Conservation (phyloP, 495 filamentous ascomycete genomes). For the Aspergillus haitiensis region DNA sequence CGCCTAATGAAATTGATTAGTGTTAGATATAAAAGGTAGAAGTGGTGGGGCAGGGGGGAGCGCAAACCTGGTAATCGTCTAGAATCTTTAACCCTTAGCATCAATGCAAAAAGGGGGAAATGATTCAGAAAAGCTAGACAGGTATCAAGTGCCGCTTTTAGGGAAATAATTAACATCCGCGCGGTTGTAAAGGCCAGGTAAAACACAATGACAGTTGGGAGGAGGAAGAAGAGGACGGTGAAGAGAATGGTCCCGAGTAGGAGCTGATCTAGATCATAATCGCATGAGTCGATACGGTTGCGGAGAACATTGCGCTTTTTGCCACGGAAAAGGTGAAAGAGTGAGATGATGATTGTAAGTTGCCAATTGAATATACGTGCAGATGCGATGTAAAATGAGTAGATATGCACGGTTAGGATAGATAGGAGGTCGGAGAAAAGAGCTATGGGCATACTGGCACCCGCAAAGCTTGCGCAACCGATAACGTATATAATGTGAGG, state of each 20-base stretch:
- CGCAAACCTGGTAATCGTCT: conserved; percentile 75
- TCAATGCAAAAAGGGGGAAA: conserved; percentile 95
- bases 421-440: conserved; percentile 94
- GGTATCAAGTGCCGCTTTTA: conserved; percentile 89
- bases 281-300: conserved; percentile 97
- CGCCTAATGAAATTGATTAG: conserved; percentile 51
- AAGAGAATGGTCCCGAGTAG: conserved; percentile 96
- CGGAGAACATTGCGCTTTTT: conserved; percentile 97
- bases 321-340: conserved; percentile 96
- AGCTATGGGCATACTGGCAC: conserved; percentile 95
- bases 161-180: conserved; percentile 87
- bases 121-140: conserved; percentile 93
- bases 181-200: conserved; percentile 95
- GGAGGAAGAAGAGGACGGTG: conserved; percentile 89
- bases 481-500: conserved; percentile 90
- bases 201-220: conserved; percentile 93
- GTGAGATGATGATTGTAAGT: conserved; percentile 88
- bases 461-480: conserved; percentile 90
- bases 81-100: conserved; percentile 94
- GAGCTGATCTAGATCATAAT: conserved; percentile 97
- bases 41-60: conserved; percentile 1
- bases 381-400: conserved; percentile 95
- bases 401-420: conserved; percentile 90
- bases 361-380: conserved; percentile 99
- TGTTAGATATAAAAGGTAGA: neutral